These are phyloP conservation scores for Penicillium psychrosexuale DNA, from an alignment of 2,329 filamentous ascomycete genomes.

Conservation along the genomic window DNA sequence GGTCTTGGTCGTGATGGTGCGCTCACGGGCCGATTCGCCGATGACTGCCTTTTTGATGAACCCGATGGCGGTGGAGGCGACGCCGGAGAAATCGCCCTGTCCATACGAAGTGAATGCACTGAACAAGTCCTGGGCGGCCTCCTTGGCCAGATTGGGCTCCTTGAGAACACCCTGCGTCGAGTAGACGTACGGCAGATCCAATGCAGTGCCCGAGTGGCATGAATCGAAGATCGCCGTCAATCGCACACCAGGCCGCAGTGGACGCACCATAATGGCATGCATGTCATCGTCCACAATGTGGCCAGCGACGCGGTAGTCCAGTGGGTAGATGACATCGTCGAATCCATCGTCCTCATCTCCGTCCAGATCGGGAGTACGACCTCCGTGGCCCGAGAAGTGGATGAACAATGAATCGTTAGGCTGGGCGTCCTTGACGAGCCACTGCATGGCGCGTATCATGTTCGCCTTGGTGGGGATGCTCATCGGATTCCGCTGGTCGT, in stretches of 20 bases:
- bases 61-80: conserved; percentile 74
- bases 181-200: conserved; percentile 67
- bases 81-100: conserved; percentile 75
- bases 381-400: conserved; percentile 86
- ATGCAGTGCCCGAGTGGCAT: conserved; percentile 64
- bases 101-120: conserved; percentile 72
- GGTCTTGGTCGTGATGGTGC: conserved; percentile 82
- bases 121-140: conserved; percentile 62
- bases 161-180: conserved; percentile 65
- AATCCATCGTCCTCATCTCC: conserved; percentile 73
- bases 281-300: conserved; percentile 78
- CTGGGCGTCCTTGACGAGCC: conserved; percentile 90
- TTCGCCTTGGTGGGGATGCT: conserved; percentile 94
- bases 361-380: conserved; percentile 69
- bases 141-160: conserved; percentile 65
- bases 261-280: conserved; percentile 71
- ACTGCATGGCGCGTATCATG: conserved; percentile 93
- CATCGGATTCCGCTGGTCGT: conserved; percentile 96
- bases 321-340: conserved; percentile 75
- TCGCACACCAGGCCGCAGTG: conserved; percentile 82
- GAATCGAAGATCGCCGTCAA: conserved; percentile 67
- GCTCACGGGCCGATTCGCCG: conserved; percentile 74
- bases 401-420: conserved; percentile 95
- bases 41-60: conserved; percentile 84
- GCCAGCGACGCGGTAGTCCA: conserved; percentile 66